These are phyloP conservation scores for Uncinocarpus reesii DNA, from an alignment of 2,329 filamentous ascomycete genomes.

Conservation along the genomic window DNA sequence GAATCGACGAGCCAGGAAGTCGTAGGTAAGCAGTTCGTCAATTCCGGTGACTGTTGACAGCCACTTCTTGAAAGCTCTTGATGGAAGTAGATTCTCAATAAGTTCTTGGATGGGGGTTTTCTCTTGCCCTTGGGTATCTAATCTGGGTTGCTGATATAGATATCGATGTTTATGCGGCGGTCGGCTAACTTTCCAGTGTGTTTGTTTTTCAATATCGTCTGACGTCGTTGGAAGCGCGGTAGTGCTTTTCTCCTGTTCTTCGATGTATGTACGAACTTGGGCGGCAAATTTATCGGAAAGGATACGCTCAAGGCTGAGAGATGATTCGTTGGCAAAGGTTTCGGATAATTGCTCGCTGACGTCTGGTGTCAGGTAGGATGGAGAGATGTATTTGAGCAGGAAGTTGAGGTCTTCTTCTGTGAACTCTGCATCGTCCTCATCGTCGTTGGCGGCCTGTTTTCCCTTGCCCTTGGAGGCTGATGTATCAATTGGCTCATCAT, in stretches of 20 bases:
- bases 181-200: conserved; percentile 62
- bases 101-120: conserved; percentile 60
- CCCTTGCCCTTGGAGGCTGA: conserved; percentile 23
- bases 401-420: conserved; percentile 78
- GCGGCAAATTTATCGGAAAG: conserved; percentile 67
- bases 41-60: conserved; percentile 71
- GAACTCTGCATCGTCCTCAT: conserved; percentile 43
- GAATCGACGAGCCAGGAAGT: conserved; percentile 78
- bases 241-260: conserved; percentile 48
- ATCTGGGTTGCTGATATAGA: conserved; percentile 57
- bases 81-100: conserved; percentile 71
- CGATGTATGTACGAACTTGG: conserved; percentile 60
- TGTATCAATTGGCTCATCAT: conserved; percentile 22
- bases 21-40: conserved; percentile 54
- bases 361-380: conserved; percentile 84
- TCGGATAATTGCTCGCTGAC: conserved; percentile 72
- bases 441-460: conserved; percentile 27
- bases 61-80: conserved; percentile 79
- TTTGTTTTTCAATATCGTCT: conserved; percentile 48
- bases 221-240: conserved; percentile 38
- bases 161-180: conserved; percentile 95
- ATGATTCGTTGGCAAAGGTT: conserved; percentile 72
- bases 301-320: conserved; percentile 69
- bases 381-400: conserved; percentile 77
- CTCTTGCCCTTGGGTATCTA: conserved; percentile 25